Conservation (phyloP, 495 filamentous ascomycete species). For the Aspergillus cavernicola region DNA sequence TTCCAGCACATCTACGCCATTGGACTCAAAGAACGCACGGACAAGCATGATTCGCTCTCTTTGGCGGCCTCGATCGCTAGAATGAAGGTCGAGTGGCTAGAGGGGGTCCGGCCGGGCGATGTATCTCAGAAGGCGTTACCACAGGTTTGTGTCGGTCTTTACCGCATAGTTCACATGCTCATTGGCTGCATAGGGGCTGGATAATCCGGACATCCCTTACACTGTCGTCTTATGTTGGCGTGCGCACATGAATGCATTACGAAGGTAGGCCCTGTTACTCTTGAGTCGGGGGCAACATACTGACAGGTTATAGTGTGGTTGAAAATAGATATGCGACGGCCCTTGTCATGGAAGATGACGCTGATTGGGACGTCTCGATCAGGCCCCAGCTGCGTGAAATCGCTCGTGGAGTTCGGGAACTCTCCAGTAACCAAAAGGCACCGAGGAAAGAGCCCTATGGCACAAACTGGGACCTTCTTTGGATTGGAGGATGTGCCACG, state of each 20-base stretch:
- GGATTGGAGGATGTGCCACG: conserved; percentile 51
- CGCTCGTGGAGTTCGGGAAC: conserved; percentile 24
- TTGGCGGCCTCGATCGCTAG: conserved; percentile 50
- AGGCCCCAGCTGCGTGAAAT: conserved; percentile 51
- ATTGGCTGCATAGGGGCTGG: not conserved
- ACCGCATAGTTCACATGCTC: not conserved
- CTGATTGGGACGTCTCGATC: conserved; percentile 54
- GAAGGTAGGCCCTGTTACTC: conserved; percentile 16
- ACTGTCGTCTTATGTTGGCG: conserved; percentile 32
- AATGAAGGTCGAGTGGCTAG: conserved; percentile 52
- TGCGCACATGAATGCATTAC: conserved; percentile 36
- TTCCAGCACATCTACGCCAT: conserved; percentile 53
- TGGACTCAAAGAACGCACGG: conserved; percentile 55
- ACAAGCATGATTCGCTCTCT: conserved; percentile 58
- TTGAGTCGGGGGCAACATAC: not conserved
- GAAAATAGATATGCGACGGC: conserved; percentile 43
- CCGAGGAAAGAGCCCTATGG: conserved; percentile 49
- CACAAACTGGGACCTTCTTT: conserved; percentile 55
- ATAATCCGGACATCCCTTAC: conserved; percentile 4
- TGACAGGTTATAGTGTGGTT: conserved; percentile 28
- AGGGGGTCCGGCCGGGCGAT: conserved; percentile 35
- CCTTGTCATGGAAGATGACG: conserved; percentile 56
- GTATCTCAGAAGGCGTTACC: conserved; percentile 25
- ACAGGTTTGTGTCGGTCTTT: conserved; percentile 7
- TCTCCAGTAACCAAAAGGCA: conserved; percentile 24